A percentile compares a stretch with the other conserved stretches of the same genome.
Evolutionary conservation across 1,284 basidiomycete genomes (phyloP).

Genomic region (Tetrapyrgos nigripes): DNA sequence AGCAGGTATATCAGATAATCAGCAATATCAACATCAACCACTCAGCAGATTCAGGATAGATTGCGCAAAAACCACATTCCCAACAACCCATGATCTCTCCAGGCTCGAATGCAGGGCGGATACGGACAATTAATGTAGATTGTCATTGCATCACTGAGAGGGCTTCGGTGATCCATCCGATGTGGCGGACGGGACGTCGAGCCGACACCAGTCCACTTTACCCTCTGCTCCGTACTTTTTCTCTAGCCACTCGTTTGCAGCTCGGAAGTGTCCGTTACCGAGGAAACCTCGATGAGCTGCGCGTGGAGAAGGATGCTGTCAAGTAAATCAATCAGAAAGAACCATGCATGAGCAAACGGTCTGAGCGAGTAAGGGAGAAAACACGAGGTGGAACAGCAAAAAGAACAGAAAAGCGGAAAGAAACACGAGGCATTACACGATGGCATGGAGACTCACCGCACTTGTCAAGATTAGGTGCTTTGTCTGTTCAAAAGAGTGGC

Average conservation of each 20-base stretch:
- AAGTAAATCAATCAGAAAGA: conserved; percentile 3
- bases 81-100: neutral
- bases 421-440: conserved; percentile 21
- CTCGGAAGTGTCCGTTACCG: conserved; percentile 90
- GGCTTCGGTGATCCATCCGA: neutral
- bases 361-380: conserved; percentile 12
- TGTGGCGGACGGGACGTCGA: conserved; percentile 33
- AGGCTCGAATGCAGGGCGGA: neutral
- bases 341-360: conserved; percentile 13
- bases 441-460: conserved; percentile 58
- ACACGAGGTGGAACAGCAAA: neutral
- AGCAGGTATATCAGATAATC: too few relatives aligned
- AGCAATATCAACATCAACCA: too few relatives aligned
- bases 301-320: conserved; percentile 82
- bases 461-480: conserved; percentile 88
- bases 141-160: neutral
- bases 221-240: conserved; percentile 75
- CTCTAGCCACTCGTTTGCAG: conserved; percentile 86
- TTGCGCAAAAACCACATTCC: neutral
- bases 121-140: neutral
- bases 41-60: neutral
- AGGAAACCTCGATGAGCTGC: conserved; percentile 87
- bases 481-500: conserved; percentile 51
- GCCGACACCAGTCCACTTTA: conserved; percentile 78
- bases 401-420: neutral